phyloP scores from a whole-genome alignment of 2,329 filamentous ascomycete genomes.

The Aspergillus terreus region DNA sequence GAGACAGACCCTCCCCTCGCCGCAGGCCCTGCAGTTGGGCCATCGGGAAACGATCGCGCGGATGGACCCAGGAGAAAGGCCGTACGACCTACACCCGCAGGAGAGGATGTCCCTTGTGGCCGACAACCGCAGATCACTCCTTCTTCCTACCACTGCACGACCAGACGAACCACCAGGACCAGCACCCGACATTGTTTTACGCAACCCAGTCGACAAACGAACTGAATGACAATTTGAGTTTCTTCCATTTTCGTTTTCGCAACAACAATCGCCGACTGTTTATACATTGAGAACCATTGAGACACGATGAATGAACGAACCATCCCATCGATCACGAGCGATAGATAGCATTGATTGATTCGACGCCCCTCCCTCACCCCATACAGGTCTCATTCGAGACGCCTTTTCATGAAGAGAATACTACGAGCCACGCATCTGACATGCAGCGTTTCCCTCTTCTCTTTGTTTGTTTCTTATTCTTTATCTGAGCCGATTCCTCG shows the following conservation, averaged over 20 bases:
- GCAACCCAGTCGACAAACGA: conserved; percentile 16
- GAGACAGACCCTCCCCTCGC: conserved; percentile 28
- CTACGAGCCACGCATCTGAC: conserved; percentile 11
- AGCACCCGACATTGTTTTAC: conserved; percentile 17
- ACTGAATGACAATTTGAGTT: conserved; percentile 11
- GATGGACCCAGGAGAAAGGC: conserved; percentile 21
- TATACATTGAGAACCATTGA: conserved; percentile 8
- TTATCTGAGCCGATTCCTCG: neutral
- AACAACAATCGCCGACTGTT: neutral
- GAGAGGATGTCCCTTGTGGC: conserved; percentile 22
- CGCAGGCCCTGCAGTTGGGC: conserved; percentile 27
- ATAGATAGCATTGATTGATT: conserved; percentile 28
- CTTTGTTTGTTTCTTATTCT: conserved; percentile 1
- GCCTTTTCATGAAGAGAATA: conserved; percentile 15
- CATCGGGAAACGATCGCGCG: conserved; percentile 24
- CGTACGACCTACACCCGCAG: conserved; percentile 17
- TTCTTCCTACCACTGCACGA: conserved; percentile 20
- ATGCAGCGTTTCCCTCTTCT: conserved; percentile 3
- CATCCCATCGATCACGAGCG: conserved; percentile 22
- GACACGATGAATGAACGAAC: conserved; percentile 23
- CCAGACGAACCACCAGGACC: conserved; percentile 20
- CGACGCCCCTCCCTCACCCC: neutral
- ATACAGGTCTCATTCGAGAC: conserved; percentile 12
- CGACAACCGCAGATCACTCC: conserved; percentile 22
- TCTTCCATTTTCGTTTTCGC: too few relatives aligned